These are phyloP conservation scores for Lipomyces mesembrius DNA, from an alignment of 805 yeast genomes.

Conservation along the genomic window DNA sequence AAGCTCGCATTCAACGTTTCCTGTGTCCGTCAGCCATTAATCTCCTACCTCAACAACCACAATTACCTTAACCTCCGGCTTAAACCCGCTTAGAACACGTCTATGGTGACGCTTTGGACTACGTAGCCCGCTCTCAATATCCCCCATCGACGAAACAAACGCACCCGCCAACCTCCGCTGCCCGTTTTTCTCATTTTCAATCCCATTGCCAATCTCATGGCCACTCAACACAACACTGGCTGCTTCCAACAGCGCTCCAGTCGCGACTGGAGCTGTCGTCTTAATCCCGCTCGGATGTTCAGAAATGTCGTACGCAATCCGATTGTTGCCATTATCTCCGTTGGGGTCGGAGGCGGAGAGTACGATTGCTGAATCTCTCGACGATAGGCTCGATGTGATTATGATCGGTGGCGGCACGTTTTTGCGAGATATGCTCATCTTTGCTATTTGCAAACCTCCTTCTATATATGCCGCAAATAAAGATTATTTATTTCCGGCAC, in stretches of 20 bases:
- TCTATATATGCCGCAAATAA: background rate
- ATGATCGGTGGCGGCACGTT: slow-evolving; percentile 27
- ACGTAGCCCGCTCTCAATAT: slow-evolving; percentile 17
- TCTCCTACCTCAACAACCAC: background rate
- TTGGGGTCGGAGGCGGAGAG: background rate
- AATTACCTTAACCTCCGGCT: slow-evolving; percentile 23
- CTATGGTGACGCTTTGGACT: slow-evolving; percentile 36
- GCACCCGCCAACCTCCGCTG: slow-evolving; percentile 11
- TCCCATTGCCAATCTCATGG: background rate
- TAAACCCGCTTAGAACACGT: slow-evolving; percentile 23
- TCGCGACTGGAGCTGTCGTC: background rate
- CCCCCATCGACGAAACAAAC: slow-evolving; percentile 9
- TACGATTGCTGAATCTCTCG: background rate
- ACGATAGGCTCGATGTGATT: background rate
- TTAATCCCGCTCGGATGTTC: background rate
- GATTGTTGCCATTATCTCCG: background rate
- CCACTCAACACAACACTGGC: background rate
- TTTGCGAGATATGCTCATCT: slow-evolving; percentile 16
- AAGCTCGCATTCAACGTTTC: slow-evolving; percentile 38
- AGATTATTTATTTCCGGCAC: background rate
- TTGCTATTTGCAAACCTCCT: background rate
- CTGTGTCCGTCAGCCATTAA: slow-evolving; percentile 5
- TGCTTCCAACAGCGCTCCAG: background rate
- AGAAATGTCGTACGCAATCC: background rate
- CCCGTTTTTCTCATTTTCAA: background rate